Conservation (phyloP, 352 stramenopile genomes). For the Pythium rishiriense region DNA sequence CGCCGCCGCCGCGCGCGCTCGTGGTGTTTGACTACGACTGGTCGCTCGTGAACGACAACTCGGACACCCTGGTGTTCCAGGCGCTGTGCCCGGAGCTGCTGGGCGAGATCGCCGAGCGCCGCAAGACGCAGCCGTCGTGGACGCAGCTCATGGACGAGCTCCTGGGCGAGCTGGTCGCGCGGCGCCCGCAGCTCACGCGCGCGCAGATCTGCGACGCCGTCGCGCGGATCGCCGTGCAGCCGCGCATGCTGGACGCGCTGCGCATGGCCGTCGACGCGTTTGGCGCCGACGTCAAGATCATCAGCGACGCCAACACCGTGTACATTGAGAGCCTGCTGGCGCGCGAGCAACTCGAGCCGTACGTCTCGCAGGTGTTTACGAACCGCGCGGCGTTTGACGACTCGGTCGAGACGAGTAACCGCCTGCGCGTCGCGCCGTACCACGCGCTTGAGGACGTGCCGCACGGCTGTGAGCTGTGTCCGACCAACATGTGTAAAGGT, state of each 20-base stretch:
- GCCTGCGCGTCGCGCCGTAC: constrained; percentile 57
- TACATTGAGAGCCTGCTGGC: constrained; percentile 81
- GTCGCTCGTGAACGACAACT: constrained; percentile 84
- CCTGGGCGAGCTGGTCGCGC: constrained; percentile 38
- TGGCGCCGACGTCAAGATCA: constrained; percentile 54
- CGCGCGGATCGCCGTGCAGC: constrained; percentile 54
- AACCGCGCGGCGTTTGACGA: constrained; percentile 51
- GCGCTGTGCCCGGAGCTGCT: constrained; percentile 63
- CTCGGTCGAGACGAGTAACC: background rate
- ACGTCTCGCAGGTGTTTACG: constrained; percentile 56
- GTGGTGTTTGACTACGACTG: constrained; percentile 87
- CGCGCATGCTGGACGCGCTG: constrained; percentile 70
- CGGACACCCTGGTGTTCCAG: constrained; percentile 77
- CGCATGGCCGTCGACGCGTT: constrained; percentile 41
- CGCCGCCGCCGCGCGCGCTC: constrained; percentile 33
- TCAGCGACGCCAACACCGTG: constrained; percentile 80
- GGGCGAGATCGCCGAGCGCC: constrained; percentile 31
- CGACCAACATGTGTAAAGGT: constrained; percentile 83
- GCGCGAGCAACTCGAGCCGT: constrained; percentile 30
- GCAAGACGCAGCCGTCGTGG: constrained; percentile 41
- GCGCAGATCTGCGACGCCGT: constrained; percentile 45
- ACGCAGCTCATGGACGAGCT: constrained; percentile 73
- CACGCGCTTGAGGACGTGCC: constrained; percentile 37
- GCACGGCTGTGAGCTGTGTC: constrained; percentile 62
- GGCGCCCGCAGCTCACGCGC: constrained; percentile 40